Conservation (phyloP, 2,329 filamentous ascomycete genomes). For the Trichoderma sp. region DNA sequence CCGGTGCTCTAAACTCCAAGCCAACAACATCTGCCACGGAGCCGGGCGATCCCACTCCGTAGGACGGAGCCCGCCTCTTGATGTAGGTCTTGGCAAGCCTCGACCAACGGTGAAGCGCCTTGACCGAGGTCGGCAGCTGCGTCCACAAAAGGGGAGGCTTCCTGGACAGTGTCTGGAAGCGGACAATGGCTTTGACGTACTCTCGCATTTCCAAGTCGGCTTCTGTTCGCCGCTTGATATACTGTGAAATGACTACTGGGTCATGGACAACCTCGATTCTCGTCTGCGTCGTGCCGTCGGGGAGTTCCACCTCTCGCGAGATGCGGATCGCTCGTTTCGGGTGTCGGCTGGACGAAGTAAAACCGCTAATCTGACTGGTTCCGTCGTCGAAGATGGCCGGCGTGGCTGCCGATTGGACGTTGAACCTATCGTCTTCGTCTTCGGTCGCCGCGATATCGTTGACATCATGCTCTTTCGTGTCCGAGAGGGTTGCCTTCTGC, state of each 20-base stretch:
- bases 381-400: constrained; percentile 75
- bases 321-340: constrained; percentile 72
- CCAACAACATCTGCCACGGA: constrained; percentile 39
- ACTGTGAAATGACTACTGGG: constrained; percentile 84
- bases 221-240: constrained; percentile 75
- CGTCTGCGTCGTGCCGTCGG: constrained; percentile 57
- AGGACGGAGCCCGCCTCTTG: constrained; percentile 11
- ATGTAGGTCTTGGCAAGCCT: constrained; percentile 29
- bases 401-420: constrained; percentile 69
- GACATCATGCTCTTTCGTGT: constrained; percentile 68
- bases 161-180: constrained; percentile 11
- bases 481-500: constrained; percentile 77
- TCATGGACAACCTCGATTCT: constrained; percentile 74
- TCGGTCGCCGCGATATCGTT: constrained; percentile 60
- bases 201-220: constrained; percentile 72
- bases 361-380: constrained; percentile 73
- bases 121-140: constrained; percentile 30
- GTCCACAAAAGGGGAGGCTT: constrained; percentile 30
- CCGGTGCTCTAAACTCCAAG: constrained; percentile 40
- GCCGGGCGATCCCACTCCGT: constrained; percentile 38
- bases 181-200: constrained; percentile 51
- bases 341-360: constrained; percentile 65
- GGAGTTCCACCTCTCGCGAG: constrained; percentile 58
- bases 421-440: constrained; percentile 69
- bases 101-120: constrained; percentile 33